Percentiles rank a stretch among this genome's conserved stretches.
phyloP scores from a whole-genome alignment of 106 monocot species.

The Dendrobium catenatum region DNA sequence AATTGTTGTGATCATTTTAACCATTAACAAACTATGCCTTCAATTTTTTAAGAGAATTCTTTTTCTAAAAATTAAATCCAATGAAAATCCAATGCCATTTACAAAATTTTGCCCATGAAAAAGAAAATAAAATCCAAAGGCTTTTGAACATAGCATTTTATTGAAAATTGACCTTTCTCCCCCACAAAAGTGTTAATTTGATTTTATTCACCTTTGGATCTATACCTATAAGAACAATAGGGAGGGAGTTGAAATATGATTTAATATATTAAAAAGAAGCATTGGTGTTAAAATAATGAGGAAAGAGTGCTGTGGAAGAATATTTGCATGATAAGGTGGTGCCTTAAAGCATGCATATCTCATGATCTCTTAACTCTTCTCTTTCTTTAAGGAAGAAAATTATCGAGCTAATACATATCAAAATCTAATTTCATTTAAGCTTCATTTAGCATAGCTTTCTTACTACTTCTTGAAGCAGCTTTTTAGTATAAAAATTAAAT shows the following conservation, averaged over 20 bases:
- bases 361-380: slow-evolving; percentile 1
- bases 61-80: too few species aligned
- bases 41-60: too few species aligned
- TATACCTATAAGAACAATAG: background rate
- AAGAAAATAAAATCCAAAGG: background rate
- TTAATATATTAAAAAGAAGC: background rate
- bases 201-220: background rate
- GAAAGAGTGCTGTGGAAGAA: slow-evolving; percentile 3
- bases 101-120: too few species aligned
- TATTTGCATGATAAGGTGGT: background rate
- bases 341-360: slow-evolving; percentile 3
- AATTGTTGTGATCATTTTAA: too few species aligned
- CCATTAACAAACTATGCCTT: too few species aligned
- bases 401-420: too few species aligned
- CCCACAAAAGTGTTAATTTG: too few species aligned
- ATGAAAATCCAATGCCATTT: too few species aligned
- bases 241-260: background rate
- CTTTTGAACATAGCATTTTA: background rate
- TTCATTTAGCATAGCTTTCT: too few species aligned
- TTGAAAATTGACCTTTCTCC: background rate
- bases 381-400: background rate
- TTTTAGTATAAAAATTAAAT: too few species aligned
- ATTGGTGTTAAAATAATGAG: background rate
- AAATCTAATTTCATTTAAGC: too few species aligned
- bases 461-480: too few species aligned